These are phyloP conservation scores for Colletotrichum lindemuthianum DNA, from an alignment of 2,329 filamentous ascomycete species.

Conservation along the genomic window DNA sequence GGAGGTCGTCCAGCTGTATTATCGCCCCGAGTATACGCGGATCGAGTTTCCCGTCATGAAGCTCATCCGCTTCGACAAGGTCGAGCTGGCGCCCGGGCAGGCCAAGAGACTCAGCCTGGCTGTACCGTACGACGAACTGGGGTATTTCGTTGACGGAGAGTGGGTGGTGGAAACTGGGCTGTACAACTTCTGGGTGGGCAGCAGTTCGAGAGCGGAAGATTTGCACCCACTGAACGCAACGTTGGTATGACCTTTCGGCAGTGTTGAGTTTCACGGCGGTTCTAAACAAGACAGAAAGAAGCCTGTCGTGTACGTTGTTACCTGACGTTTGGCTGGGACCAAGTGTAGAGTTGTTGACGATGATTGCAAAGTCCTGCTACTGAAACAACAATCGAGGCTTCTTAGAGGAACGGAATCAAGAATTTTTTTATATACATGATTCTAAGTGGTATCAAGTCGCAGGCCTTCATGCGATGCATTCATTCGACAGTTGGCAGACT, in stretches of 20 bases:
- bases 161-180: conserved; percentile 40
- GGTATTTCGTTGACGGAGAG: conserved; percentile 42
- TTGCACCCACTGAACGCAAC: conserved; percentile 13
- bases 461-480: too few relatives aligned
- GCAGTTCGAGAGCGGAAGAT: conserved; percentile 40
- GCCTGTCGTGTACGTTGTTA: too few relatives aligned
- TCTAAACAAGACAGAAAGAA: too few relatives aligned
- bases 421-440: too few relatives aligned
- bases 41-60: conserved; percentile 53
- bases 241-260: background rate
- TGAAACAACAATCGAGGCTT: too few relatives aligned
- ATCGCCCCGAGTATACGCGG: conserved; percentile 54
- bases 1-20: conserved; percentile 49
- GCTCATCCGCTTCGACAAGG: conserved; percentile 60
- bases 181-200: conserved; percentile 45
- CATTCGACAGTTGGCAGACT: too few relatives aligned
- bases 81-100: conserved; percentile 52
- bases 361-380: too few relatives aligned
- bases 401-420: too few relatives aligned
- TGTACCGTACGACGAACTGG: conserved; percentile 42
- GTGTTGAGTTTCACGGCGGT: background rate
- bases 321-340: too few relatives aligned
- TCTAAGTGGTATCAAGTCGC: too few relatives aligned
- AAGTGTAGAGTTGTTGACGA: too few relatives aligned
- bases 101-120: conserved; percentile 48